Conservation (phyloP, 2,329 filamentous ascomycete genomes). For the Didymella exigua region DNA sequence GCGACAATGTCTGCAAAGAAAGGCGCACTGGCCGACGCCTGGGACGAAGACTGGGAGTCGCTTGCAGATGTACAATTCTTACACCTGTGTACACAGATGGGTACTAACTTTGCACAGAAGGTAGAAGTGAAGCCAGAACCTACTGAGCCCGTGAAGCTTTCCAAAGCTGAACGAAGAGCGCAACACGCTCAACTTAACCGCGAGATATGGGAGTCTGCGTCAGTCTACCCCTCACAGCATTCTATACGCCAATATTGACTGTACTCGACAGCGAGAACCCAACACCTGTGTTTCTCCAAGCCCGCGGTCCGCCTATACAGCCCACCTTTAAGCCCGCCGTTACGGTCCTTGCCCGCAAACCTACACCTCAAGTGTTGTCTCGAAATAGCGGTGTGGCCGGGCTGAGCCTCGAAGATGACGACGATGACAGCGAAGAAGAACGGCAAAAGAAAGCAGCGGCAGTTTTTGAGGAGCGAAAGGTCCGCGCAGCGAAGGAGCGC, state of each 20-base stretch:
- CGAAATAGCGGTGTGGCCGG: conserved; percentile 59
- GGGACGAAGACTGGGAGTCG: conserved; percentile 90
- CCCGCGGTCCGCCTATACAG: conserved; percentile 67
- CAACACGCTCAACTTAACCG: conserved; percentile 83
- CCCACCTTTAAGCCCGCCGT: conserved; percentile 80
- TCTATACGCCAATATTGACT: conserved; percentile 21
- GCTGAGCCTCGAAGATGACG: conserved; percentile 55
- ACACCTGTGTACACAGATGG: conserved; percentile 5
- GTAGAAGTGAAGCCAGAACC: conserved; percentile 47
- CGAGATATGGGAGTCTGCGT: conserved; percentile 90
- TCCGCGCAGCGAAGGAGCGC: conserved; percentile 76
- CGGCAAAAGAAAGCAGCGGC: conserved; percentile 65
- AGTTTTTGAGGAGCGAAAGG: conserved; percentile 76
- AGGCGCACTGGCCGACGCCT: conserved; percentile 63
- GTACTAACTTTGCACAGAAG: conserved; percentile 39
- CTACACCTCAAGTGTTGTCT: conserved; percentile 65
- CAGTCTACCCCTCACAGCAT: conserved; percentile 42
- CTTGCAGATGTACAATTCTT: conserved; percentile 68
- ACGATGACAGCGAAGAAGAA: conserved; percentile 72
- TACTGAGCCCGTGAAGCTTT: conserved; percentile 56
- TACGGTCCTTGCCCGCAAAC: conserved; percentile 84
- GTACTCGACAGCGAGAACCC: conserved; percentile 67
- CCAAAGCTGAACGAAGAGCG: conserved; percentile 77
- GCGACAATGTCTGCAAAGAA: conserved; percentile 46
- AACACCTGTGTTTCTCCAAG: conserved; percentile 75